Evolutionary conservation across 2,329 filamentous ascomycete species (phyloP).

Genomic region (Claviceps purpurea): DNA sequence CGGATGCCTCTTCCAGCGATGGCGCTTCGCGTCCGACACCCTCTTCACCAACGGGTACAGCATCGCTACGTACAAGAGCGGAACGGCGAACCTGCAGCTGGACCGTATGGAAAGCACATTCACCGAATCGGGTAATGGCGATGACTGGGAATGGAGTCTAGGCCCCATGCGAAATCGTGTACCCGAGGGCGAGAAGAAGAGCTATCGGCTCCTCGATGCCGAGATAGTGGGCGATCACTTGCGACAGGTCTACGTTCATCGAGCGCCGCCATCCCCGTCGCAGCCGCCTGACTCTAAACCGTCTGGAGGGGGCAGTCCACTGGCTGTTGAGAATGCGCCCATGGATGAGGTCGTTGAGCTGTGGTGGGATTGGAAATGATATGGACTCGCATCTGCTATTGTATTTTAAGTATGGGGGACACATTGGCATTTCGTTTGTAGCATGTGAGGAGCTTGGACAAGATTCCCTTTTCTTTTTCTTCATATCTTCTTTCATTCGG

Average conservation of each 20-base stretch:
- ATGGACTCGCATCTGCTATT: background rate
- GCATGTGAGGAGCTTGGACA: background rate
- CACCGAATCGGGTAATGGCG: slow-evolving; percentile 19
- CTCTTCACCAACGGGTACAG: slow-evolving; percentile 48
- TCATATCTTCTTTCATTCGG: background rate
- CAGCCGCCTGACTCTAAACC: background rate
- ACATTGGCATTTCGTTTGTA: background rate
- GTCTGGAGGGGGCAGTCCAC: background rate
- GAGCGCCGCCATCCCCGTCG: slow-evolving; percentile 13
- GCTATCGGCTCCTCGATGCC: slow-evolving; percentile 33
- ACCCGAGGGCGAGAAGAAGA: slow-evolving; percentile 32
- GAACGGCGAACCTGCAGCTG: slow-evolving; percentile 27
- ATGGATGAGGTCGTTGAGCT: slow-evolving; percentile 35
- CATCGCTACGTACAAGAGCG: slow-evolving; percentile 33
- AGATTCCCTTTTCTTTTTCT: background rate
- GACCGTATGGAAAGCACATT: slow-evolving; percentile 39
- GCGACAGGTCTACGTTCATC: slow-evolving; percentile 41
- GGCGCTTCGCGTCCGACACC: slow-evolving; percentile 31
- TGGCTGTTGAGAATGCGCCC: slow-evolving; percentile 20
- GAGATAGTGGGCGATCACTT: slow-evolving; percentile 29
- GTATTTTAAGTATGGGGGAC: background rate
- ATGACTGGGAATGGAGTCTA: slow-evolving; percentile 38
- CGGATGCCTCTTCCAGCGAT: slow-evolving; percentile 44
- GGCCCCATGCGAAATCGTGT: slow-evolving; percentile 33
- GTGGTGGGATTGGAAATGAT: slow-evolving; percentile 24